phyloP scores from a whole-genome alignment of 2,329 filamentous ascomycete genomes.

The Cercospora sojina region DNA sequence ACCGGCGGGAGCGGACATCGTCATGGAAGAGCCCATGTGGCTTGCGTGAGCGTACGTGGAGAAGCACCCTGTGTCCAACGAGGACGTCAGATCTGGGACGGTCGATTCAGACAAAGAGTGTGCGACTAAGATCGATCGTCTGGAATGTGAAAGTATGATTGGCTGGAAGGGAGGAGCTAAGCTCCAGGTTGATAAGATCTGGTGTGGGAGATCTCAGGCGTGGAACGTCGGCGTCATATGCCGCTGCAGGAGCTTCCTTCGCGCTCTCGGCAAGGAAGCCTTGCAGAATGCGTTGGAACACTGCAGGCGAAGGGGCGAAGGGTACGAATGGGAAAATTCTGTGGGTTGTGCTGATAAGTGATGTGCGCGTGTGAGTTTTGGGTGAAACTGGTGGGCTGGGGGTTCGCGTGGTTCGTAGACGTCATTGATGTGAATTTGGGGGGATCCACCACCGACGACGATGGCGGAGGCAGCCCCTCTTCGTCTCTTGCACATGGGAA shows the following conservation, averaged over 20 bases:
- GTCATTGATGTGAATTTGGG: conserved; percentile 11
- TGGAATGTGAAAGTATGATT: rapidly evolving
- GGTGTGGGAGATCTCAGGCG: background rate
- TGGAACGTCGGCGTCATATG: background rate
- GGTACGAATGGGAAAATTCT: background rate
- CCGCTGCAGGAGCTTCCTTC: background rate
- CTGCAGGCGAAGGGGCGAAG: background rate
- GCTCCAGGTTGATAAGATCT: background rate
- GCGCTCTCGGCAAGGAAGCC: background rate
- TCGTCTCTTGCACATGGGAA: background rate
- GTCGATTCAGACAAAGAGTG: conserved; percentile 1
- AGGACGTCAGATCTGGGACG: background rate
- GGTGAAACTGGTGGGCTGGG: background rate
- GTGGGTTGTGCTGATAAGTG: background rate
- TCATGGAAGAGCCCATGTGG: background rate
- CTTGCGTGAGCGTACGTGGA: background rate
- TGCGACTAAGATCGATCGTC: conserved; percentile 1
- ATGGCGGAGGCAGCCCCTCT: background rate
- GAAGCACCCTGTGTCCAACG: background rate
- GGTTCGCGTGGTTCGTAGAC: conserved; percentile 6
- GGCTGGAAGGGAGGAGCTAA: background rate
- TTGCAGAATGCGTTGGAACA: background rate
- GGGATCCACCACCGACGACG: background rate
- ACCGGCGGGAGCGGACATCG: background rate
- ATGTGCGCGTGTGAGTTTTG: background rate